Conservation (phyloP, 441 rosid species). For the Brassica hybrid region DNA sequence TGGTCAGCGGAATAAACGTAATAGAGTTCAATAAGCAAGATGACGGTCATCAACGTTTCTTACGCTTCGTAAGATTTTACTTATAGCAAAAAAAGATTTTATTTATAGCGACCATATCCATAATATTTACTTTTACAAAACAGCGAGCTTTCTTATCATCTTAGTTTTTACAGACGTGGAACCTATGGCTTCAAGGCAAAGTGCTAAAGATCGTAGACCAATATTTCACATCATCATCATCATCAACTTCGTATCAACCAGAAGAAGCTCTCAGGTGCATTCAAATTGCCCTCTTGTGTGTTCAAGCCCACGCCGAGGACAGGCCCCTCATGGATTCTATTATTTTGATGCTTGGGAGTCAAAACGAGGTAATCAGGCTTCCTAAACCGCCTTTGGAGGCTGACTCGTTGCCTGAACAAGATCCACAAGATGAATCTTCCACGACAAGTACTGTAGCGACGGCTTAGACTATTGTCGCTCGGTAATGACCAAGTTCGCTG, state of each 20-base stretch:
- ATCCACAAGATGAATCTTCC: neutral
- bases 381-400: neutral
- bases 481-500: neutral
- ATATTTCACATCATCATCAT: slow-evolving; percentile 12
- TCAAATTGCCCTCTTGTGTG: slow-evolving; percentile 3
- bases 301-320: neutral
- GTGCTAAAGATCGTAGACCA: slow-evolving; percentile 58
- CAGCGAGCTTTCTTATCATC: too few species aligned
- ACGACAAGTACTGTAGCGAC: neutral
- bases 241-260: neutral
- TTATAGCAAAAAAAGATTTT: neutral
- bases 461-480: neutral
- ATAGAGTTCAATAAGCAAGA: slow-evolving; percentile 46
- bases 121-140: too few species aligned
- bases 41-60: slow-evolving; percentile 41
- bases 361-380: neutral
- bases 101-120: too few species aligned
- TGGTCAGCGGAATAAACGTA: slow-evolving; percentile 66
- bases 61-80: slow-evolving; percentile 55
- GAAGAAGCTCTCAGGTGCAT: neutral
- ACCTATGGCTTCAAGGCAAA: slow-evolving; percentile 59
- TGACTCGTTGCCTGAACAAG: neutral
- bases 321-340: neutral
- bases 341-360: neutral
- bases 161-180: slow-evolving; percentile 55